Evolutionary conservation across 495 filamentous ascomycete species (phyloP).

Genomic region (Xylaria scruposa): DNA sequence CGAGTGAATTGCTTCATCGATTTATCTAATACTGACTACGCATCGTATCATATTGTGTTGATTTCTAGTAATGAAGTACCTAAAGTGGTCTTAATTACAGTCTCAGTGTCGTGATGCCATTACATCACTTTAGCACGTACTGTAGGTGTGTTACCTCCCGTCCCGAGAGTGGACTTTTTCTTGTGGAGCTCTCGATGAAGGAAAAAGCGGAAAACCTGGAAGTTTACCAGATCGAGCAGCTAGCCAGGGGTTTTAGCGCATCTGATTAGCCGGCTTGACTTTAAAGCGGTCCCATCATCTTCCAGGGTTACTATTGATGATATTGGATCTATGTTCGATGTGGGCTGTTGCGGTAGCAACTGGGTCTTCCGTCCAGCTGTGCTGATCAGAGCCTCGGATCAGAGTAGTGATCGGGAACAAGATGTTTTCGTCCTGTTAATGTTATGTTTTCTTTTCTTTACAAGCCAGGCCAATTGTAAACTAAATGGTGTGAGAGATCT

Average conservation of each 20-base stretch:
- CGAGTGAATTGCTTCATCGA: not conserved
- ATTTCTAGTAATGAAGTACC: not conserved
- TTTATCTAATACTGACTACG: not conserved
- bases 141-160: not conserved
- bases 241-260: slow-evolving; percentile 1
- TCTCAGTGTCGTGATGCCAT: not conserved
- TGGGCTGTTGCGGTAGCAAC: slow-evolving; percentile 12
- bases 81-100: not conserved
- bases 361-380: not conserved
- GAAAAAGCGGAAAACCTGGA: not conserved
- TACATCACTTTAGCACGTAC: not conserved
- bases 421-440: slow-evolving; percentile 5
- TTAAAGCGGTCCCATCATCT: too few species aligned
- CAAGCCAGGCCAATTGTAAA: not conserved
- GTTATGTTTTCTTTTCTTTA: slow-evolving; percentile 6
- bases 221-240: slow-evolving; percentile 11
- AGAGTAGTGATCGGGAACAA: not conserved
- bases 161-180: not conserved
- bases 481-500: not conserved
- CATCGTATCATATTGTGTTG: not conserved
- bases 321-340: not conserved
- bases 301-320: not conserved
- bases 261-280: slow-evolving; percentile 3
- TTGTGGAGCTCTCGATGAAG: not conserved
- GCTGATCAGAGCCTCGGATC: not conserved